Base-by-base conservation (phyloP, 108 stramenopile genomes). In the Cyclotella cryptica region DNA sequence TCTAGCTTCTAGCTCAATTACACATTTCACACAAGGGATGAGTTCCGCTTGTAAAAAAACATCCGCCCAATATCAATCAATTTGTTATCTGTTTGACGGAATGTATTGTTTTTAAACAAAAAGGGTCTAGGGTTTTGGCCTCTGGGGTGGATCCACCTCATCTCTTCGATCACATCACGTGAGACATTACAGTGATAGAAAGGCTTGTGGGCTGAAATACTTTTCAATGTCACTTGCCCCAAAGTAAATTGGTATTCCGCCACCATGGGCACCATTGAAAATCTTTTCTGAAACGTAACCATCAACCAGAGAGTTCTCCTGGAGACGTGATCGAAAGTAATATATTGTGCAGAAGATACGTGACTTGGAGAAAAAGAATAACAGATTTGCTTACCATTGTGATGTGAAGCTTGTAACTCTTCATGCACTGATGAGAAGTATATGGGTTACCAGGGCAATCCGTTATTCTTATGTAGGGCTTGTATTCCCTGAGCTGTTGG, bases 211-310 rank as follows among this genome's bases (percentile, higher is more conserved):
- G 44, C 52, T 69, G 6, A 69, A 19, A 52, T 69, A 69, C 30
- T 24, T 52, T 14, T 17, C 68, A 35, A 69, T 54, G 52, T 69
- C 68, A 24, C 29, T 28, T 22, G 68, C 68, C 4, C 68, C 68
- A 52, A 69, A 69, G 22, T 69, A 69, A 40, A 69, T n/a, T 11
- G 68, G 68, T 18, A 69, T 27, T 10, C 68, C 68, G 7, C 49
- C 49, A 5, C 8, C 49, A 10, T 10, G 14, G 24, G 68, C 68
- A 27, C 24, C 24, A 29, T 69, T 69, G 68, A 69, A 69, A 10
- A 69, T 11, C 52, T 69, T 69, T 52, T 69, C 68, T n/a, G 68
- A 69, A 27, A 69, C 68, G 26, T 69, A 69, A 7, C 68, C 68
- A 69, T 69, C 68, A 24, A 52, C 46, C 14, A 52, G 49, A 24